Percentiles rank a stretch among this genome's conserved stretches.
Evolutionary conservation across 2,329 filamentous ascomycete species (phyloP).

Genomic region (Alternaria consortialis): DNA sequence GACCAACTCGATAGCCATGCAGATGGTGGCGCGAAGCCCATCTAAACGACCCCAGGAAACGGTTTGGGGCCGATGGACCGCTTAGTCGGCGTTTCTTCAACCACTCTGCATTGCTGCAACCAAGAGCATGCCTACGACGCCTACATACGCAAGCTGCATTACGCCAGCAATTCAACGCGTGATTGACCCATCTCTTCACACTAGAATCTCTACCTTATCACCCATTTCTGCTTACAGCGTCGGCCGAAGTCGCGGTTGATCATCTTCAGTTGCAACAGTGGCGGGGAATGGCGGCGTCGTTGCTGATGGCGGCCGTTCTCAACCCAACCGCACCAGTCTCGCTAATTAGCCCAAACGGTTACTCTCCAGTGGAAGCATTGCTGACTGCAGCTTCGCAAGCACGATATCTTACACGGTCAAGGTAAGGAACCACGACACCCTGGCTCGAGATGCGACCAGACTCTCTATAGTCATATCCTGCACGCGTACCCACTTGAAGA

Average conservation of each 20-base stretch:
- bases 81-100: constrained; percentile 8
- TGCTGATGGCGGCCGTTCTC: neutral
- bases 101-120: constrained; percentile 5
- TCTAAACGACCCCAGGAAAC: constrained; percentile 19
- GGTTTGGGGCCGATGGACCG: constrained; percentile 11
- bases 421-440: neutral
- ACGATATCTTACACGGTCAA: neutral
- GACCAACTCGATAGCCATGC: constrained; percentile 13
- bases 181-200: neutral
- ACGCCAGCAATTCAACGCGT: neutral
- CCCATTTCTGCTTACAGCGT: neutral
- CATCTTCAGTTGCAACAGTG: neutral
- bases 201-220: neutral
- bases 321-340: neutral
- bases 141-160: constrained; percentile 10
- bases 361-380: neutral
- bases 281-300: neutral
- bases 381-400: neutral
- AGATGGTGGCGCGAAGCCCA: constrained; percentile 19
- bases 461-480: neutral
- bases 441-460: neutral
- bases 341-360: neutral
- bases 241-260: neutral
- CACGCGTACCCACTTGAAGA: neutral
- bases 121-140: neutral